Base-by-base conservation (phyloP, 2,329 filamentous ascomycete genomes). In the Didymella pinodella region DNA sequence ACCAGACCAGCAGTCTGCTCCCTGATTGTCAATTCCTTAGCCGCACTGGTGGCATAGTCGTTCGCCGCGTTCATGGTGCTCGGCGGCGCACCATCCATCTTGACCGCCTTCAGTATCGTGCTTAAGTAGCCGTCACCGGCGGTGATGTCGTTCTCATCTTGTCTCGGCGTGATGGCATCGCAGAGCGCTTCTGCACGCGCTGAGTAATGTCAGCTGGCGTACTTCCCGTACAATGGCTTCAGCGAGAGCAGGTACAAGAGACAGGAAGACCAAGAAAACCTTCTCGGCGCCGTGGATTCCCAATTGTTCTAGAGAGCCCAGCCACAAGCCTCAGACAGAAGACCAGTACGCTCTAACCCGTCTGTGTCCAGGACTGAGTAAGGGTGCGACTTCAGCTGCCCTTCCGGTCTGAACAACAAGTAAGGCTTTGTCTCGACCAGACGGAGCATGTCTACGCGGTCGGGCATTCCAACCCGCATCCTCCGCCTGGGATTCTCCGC, bases 1-100 rank as follows among this genome's bases (percentile, higher is more conserved):
- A 87, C 85, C 72, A 89, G 72, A 14, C 84, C 83, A 11, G 84
- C 82, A 4, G 84, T 85, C 67, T 88, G 85, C 7, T 86, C 83
- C 56, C 85, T 81, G 31, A 88, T 83, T 59, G 86, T 81, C 59
- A 86, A 84, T 18, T 84, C 82, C 62, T 84, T 83, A 16, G 85
- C 80, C 5, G 86, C 85, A 2, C 84, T 85, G 16, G 81, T 80
- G 22, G 82, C 83, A 60, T 85, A 80, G 65, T 85, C 85, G 34
- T 78, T 78, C 40, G 79, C 80, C 2, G 59, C 59, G 41, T 67
- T 56, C 32, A 62, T 63, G 34, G 57, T 67, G 12, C 63, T 63
- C 14, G 57, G 57, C 18, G 57, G 51, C 36, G 84, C 77, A 38
- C 80, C 78, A 80, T 79, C 81, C 54, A 84, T 78, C 40, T 80